Base-by-base conservation (phyloP, 495 filamentous ascomycete genomes). In the Penicillium goetzii region DNA sequence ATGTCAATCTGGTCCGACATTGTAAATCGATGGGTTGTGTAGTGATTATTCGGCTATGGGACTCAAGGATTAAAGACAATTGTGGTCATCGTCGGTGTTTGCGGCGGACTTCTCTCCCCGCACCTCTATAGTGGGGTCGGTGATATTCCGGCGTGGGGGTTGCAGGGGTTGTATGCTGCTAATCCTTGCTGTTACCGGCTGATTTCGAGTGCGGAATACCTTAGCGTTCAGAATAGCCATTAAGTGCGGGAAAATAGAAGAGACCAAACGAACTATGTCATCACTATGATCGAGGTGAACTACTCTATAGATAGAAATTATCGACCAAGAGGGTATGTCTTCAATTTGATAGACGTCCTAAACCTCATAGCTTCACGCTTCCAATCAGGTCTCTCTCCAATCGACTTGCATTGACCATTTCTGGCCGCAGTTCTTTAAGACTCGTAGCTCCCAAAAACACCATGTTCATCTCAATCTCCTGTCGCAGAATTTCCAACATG, bases 401-500 rank as follows among this genome's bases (percentile, higher is more conserved):
- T 9, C 75, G 72, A 41, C 69, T 67, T 9, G 72, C 66, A 64
- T 80, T 80, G 2, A 80, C 47, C 69, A 80, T 71, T 41, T 73
- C 75, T 7, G 66, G 62, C 8, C 61, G 60, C n/a, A 80, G 43
- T 14, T 76, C 75, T 7, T 62, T 45, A 0, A 78, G 52, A 15
- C 41, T 71, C 0, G 59, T 74, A 2, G 59, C 78, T 0, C 77
- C 78, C 30, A 76, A 51, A 30, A 79, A 70, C 1, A 74, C 72
- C 78, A 80, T 80, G 52, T 79, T 79, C 6, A 65, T 60, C 60
- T 78, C 75, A 12, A 80, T 72, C 59, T 80, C 78, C 14, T 77
- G 71, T 30, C 75, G 65, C 21, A 80, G 26, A 15, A 80, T 77
- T 15, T 72, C 57, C 6, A 79, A 21, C 60, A 74, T 71, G 3